Base-by-base conservation (phyloP, 805 yeast genomes). In the Sugiyamaella boreocaroliniensis region DNA sequence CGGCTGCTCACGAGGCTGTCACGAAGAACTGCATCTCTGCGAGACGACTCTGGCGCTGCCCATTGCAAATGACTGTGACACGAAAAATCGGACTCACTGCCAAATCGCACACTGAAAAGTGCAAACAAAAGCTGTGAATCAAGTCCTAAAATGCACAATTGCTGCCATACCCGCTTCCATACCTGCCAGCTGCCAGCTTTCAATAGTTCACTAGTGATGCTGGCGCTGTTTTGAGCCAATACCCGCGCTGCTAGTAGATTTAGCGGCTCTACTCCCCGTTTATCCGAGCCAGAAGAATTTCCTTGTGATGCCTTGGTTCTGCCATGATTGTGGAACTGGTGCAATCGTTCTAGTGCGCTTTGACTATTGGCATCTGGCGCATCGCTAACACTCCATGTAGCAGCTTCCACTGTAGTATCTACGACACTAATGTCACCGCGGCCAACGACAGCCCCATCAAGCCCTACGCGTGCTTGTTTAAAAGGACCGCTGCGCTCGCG, bases 81-180 rank as follows among this genome's bases (percentile, higher is more conserved):
- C 20, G 29, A 19, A 29, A 57, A 57, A n/a, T 43, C 52, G 9
- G 11, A 32, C 45, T 55, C 53, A 5, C 19, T 7, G 14, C 57
- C 51, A 44, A 53, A 57, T 14, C 14, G 29, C 9, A 15, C 22
- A 14, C 46, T 44, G 44, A 58, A 58, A 40, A 55, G 19, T 12
- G 41, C 29, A 40, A 55, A 57, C 32, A 57, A 32, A 29, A 40
- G 45, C 40, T 49, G 57, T 10, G 57, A 52, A 45, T 57, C 62
- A 9, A 34, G 37, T n/a, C 57, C 56, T 7, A 20, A 34, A 15
- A n/a, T 18, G 43, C 60, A 56, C 15, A 58, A 43, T 29, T 22
- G 14, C 20, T 32, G 20, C 62, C 62, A 58, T 14, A 58, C 58
- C 8, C 18, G 26, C 11, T 42, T 32, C 56, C 62, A 55, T 8